Evolutionary conservation across 2,329 filamentous ascomycete species (phyloP), one percentile per base, ranked within the genome.

Genomic region (Penicillium sp.): DNA sequence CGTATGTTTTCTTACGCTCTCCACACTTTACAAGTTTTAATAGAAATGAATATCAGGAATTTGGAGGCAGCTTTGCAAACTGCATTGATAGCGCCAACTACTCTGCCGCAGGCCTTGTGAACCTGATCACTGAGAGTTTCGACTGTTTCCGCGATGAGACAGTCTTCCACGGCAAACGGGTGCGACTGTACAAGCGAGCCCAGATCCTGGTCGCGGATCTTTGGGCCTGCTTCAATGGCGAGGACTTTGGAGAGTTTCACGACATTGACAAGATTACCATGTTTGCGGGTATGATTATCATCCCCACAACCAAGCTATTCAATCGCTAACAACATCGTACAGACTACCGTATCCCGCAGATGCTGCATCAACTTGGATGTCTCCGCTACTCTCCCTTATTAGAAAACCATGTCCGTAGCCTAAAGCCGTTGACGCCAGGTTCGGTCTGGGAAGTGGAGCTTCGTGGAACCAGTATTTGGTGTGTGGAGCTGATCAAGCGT

Each of bases 231-330:
- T 97, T 97, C 71, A 85, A 93, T 51, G 92, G 91, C 44, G 80
- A 88, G 62, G 81, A 83, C 25, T 92, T 87, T 67, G 95, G 94
- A 29, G 79, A 82, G 26, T 99, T 99, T 73, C 71, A 85, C 54
- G 94, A 99, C 70, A 96, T 99, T 65, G 89, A 94, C 75, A 91
- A 92, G 71, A 89, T 99, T 67, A 99, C 94, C 57, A 97, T 97
- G 88, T 99, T 99, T 78, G 92, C 94, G 69, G 82, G 82, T 50
- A 40, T 82, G 73, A 42, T 63, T 51, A n/a, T 23, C 6, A 14
- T 23, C 11, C 1, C 18, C 22, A 18, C 6, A 4, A 6, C 44
- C 8, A 3, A 11, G 35, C 9, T 2, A 37, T 6, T 8, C 8
- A 20, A 25, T 14, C 12, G 1, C 48, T 55, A 40, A 56, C 37